phyloP scores from a whole-genome alignment of 2,329 filamentous ascomycete species.

The Paraconiothyrium brasiliense region DNA sequence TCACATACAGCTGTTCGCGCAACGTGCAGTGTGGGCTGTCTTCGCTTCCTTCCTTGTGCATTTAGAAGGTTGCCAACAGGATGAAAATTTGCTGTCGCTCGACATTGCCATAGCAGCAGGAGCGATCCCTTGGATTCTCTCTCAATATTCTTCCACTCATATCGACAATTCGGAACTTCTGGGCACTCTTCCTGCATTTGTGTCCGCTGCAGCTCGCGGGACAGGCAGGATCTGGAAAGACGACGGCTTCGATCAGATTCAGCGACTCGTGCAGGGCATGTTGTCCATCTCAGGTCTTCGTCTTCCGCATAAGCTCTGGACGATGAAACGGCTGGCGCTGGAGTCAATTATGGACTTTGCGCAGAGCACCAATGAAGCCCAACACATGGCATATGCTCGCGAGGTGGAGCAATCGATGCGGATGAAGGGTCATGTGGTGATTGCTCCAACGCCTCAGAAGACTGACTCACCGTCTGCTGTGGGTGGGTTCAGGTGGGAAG shows the following conservation, averaged over 20 bases:
- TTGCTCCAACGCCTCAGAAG: conserved; percentile 40
- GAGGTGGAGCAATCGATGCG: conserved; percentile 46
- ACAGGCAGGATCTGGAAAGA: conserved; percentile 47
- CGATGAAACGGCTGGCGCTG: conserved; percentile 48
- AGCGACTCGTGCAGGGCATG: conserved; percentile 41
- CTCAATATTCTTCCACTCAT: conserved; percentile 34
- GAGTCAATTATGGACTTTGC: conserved; percentile 51
- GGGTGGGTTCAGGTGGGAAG: conserved; percentile 54
- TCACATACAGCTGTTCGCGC: conserved; percentile 39
- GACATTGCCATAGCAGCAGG: conserved; percentile 22
- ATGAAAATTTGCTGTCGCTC: conserved; percentile 18
- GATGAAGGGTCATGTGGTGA: conserved; percentile 36
- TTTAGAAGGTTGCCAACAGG: conserved; percentile 26
- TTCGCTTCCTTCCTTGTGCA: conserved; percentile 38
- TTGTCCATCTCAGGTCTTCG: conserved; percentile 31
- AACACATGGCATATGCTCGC: conserved; percentile 41
- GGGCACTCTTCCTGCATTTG: conserved; percentile 37
- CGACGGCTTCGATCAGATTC: conserved; percentile 47
- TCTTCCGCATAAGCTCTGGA: conserved; percentile 45
- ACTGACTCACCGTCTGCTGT: conserved; percentile 35
- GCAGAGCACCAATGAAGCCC: conserved; percentile 34
- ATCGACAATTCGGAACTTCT: conserved; percentile 34
- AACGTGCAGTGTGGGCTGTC: conserved; percentile 39
- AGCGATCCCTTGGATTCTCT: conserved; percentile 32
- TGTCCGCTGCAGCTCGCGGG: conserved; percentile 45